Evolutionary conservation across 768 basidiomycete genomes (phyloP).

Genomic region (Trametes cinnabarina): DNA sequence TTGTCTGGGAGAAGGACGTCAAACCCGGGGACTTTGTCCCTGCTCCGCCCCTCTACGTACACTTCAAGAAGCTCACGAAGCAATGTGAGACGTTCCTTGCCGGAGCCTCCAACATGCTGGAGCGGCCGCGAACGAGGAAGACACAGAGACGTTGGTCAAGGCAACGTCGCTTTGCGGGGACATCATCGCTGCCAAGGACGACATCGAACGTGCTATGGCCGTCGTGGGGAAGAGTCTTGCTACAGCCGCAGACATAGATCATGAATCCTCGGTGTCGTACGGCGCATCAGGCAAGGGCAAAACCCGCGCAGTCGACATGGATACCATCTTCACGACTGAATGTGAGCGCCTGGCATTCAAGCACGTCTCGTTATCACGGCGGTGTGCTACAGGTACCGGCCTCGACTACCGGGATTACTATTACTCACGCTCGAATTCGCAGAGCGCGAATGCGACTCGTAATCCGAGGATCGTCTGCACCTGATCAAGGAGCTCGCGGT

Average conservation of each 20-base stretch:
- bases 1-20: constrained; percentile 38
- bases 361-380: constrained; percentile 36
- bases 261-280: too few relatives aligned
- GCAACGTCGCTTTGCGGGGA: constrained; percentile 50
- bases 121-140: constrained; percentile 28
- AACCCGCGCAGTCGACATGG: constrained; percentile 35
- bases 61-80: constrained; percentile 52
- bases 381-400: constrained; percentile 21
- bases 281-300: constrained; percentile 29
- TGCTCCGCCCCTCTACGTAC: constrained; percentile 43
- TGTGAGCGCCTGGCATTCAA: constrained; percentile 51
- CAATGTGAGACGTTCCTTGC: constrained; percentile 50
- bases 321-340: constrained; percentile 40
- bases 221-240: constrained; percentile 34
- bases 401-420: constrained; percentile 32
- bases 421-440: constrained; percentile 33
- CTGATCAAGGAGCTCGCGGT: constrained; percentile 57
- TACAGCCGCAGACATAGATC: neutral
- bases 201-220: constrained; percentile 47
- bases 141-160: constrained; percentile 39
- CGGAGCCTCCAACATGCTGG: constrained; percentile 43
- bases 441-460: constrained; percentile 40
- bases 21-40: constrained; percentile 28
- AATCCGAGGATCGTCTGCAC: constrained; percentile 46
- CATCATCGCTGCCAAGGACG: constrained; percentile 48